Evolutionary conservation across 768 basidiomycete species (phyloP).

Genomic region (Inosperma sp.): DNA sequence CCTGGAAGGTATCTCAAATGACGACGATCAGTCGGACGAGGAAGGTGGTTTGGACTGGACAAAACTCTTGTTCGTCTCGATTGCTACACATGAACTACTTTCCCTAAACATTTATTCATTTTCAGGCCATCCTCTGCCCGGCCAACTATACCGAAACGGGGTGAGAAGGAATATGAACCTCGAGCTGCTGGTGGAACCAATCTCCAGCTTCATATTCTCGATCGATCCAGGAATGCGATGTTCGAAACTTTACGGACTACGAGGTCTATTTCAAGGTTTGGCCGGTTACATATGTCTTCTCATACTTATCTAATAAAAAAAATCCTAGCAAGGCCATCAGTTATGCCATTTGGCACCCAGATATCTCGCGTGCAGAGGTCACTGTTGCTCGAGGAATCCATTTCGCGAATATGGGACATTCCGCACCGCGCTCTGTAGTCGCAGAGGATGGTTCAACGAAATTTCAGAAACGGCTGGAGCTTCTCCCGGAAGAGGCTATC

Average conservation of each 20-base stretch:
- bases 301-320: not conserved
- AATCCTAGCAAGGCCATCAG: constrained; percentile 67
- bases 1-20: constrained; percentile 24
- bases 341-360: constrained; percentile 76
- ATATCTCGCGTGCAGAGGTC: constrained; percentile 58
- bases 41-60: constrained; percentile 81
- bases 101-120: constrained; percentile 14
- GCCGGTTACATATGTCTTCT: not conserved
- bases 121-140: constrained; percentile 40
- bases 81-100: not conserved
- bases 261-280: constrained; percentile 72
- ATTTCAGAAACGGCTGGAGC: constrained; percentile 63
- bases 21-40: constrained; percentile 50
- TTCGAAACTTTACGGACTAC: constrained; percentile 72
- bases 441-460: constrained; percentile 37
- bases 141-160: constrained; percentile 87
- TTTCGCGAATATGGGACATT: constrained; percentile 78
- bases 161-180: constrained; percentile 98
- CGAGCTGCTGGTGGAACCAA: constrained; percentile 57
- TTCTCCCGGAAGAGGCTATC: constrained; percentile 92
- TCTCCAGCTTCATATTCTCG: constrained; percentile 77
- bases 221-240: constrained; percentile 80
- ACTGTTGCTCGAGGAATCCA: constrained; percentile 77
- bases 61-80: constrained; percentile 52
- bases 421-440: constrained; percentile 48